Evolutionary conservation across 345 rosid genomes (phyloP).

Genomic region (Firmiana major): DNA sequence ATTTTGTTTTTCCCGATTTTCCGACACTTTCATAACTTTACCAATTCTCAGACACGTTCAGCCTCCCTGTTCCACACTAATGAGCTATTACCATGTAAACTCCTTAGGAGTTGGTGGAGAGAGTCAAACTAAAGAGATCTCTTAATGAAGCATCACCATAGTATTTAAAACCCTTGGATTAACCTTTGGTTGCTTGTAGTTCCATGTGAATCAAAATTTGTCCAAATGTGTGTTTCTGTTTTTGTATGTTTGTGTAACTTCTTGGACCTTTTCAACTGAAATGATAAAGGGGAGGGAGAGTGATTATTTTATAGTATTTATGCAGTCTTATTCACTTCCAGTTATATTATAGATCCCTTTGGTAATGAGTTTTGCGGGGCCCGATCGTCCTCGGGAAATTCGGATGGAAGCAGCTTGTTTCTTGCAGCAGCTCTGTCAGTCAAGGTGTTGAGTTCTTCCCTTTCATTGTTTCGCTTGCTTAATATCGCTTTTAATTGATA

Average conservation of each 20-base stretch:
- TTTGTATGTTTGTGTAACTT: background rate
- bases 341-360: slow-evolving; percentile 63
- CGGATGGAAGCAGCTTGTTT: slow-evolving; percentile 96
- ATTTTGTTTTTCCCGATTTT: background rate
- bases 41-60: background rate
- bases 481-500: background rate
- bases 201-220: background rate
- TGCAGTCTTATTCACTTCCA: background rate
- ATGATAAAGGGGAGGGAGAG: background rate
- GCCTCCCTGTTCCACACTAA: background rate
- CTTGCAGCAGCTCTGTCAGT: slow-evolving; percentile 92
- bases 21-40: background rate
- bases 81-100: background rate
- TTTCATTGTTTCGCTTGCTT: background rate
- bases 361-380: slow-evolving; percentile 70
- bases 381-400: slow-evolving; percentile 82
- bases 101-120: background rate
- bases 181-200: background rate
- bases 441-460: slow-evolving; percentile 57
- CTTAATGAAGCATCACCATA: background rate
- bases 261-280: background rate
- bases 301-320: background rate
- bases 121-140: background rate
- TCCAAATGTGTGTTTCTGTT: no score
- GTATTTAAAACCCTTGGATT: background rate